Evolutionary conservation across 73 alveolate genomes (phyloP).

Genomic region (Symbiodinium natans): DNA sequence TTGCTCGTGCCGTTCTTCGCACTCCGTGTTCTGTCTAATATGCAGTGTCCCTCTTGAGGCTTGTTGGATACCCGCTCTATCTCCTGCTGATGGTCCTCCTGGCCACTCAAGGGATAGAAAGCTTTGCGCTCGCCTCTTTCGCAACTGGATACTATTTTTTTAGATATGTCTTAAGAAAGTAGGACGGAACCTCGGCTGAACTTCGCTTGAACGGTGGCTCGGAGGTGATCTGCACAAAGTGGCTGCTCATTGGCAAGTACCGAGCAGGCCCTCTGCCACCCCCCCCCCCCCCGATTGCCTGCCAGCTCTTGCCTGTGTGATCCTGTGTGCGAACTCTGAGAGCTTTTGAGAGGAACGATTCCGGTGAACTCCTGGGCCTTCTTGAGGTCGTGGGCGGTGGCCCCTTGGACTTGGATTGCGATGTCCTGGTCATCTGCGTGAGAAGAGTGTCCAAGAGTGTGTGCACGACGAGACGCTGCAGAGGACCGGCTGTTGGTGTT

Average conservation of each 20-base stretch:
- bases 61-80: slow-evolving; percentile 49
- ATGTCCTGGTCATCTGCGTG: neutral
- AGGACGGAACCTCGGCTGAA: too few species aligned
- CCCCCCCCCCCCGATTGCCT: too few species aligned
- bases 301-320: neutral
- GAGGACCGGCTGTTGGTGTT: slow-evolving; percentile 56
- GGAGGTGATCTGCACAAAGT: slow-evolving; percentile 53
- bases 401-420: too few species aligned
- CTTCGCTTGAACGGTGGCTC: neutral
- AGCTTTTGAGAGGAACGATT: slow-evolving; percentile 30
- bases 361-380: slow-evolving; percentile 65
- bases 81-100: slow-evolving; percentile 36
- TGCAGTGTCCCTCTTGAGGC: neutral
- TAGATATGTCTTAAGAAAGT: too few species aligned
- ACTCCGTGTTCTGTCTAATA: neutral
- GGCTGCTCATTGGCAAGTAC: slow-evolving; percentile 51
- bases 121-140: neutral
- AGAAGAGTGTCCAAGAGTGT: neutral
- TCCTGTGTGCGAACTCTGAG: too few species aligned
- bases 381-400: slow-evolving; percentile 85
- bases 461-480: neutral
- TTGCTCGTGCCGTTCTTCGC: neutral
- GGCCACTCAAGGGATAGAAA: neutral
- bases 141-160: neutral
- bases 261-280: slow-evolving; percentile 25